These are phyloP conservation scores for Claviceps paspali DNA, from an alignment of 2,329 filamentous ascomycete genomes.

Conservation along the genomic window DNA sequence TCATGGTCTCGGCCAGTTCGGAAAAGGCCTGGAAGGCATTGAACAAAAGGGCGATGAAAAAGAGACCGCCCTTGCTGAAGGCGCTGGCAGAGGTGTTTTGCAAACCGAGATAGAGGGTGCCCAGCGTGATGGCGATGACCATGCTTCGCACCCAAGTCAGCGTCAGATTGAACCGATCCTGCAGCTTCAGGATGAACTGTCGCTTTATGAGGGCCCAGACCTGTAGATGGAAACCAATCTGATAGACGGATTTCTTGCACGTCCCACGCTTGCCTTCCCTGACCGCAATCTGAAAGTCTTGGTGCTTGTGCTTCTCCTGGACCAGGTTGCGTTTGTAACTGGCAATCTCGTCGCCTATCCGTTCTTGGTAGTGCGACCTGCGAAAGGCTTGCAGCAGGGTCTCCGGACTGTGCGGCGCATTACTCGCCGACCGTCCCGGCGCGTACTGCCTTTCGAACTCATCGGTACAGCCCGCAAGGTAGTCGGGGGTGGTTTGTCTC, in stretches of 20 bases:
- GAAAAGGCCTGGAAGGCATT: slow-evolving; percentile 80
- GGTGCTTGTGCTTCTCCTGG: slow-evolving; percentile 49
- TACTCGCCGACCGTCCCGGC: slow-evolving; percentile 44
- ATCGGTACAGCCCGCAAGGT: slow-evolving; percentile 69
- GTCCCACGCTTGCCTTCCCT: slow-evolving; percentile 63
- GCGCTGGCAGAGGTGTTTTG: slow-evolving; percentile 51
- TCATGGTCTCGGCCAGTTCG: slow-evolving; percentile 61
- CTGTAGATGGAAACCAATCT: slow-evolving; percentile 68
- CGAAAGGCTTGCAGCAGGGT: slow-evolving; percentile 56
- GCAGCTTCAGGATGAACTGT: slow-evolving; percentile 73
- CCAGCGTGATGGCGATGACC: slow-evolving; percentile 62
- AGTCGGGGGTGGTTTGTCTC: slow-evolving; percentile 68
- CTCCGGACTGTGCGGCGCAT: slow-evolving; percentile 54
- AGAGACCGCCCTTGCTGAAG: slow-evolving; percentile 66
- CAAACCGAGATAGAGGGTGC: slow-evolving; percentile 63
- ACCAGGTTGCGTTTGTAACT: slow-evolving; percentile 50
- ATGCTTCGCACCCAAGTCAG: slow-evolving; percentile 56
- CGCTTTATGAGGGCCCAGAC: slow-evolving; percentile 72
- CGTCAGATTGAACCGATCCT: slow-evolving; percentile 63
- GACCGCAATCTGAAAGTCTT: slow-evolving; percentile 65
- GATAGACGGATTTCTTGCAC: slow-evolving; percentile 65
- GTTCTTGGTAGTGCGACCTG: slow-evolving; percentile 41
- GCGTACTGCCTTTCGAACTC: slow-evolving; percentile 70
- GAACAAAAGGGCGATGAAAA: slow-evolving; percentile 69
- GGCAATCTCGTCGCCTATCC: slow-evolving; percentile 49